Evolutionary conservation across 495 filamentous ascomycete genomes (phyloP).

Genomic region (Aspergillus mulundensis): DNA sequence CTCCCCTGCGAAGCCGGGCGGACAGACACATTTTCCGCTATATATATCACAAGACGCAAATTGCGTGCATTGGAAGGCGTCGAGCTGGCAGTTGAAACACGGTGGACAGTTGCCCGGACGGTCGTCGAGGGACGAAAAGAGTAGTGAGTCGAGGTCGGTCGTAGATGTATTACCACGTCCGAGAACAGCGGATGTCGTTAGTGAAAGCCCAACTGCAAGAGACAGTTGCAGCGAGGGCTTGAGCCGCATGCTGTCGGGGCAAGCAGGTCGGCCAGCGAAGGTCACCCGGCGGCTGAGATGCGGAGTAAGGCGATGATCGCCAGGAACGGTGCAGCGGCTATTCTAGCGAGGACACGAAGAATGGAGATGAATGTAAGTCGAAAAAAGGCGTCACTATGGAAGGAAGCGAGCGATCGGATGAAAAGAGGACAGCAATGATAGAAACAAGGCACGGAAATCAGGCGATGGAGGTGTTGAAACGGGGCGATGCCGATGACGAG

Average conservation of each 20-base stretch:
- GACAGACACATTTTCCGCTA: constrained; percentile 88
- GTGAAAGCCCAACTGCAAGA: constrained; percentile 23
- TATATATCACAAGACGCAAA: constrained; percentile 79
- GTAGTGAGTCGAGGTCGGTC: constrained; percentile 25
- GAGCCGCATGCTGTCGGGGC: constrained; percentile 29
- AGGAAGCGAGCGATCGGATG: background rate
- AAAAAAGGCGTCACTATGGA: background rate
- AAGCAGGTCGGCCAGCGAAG: constrained; percentile 5
- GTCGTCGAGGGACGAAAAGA: constrained; percentile 52
- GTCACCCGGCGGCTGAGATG: constrained; percentile 7
- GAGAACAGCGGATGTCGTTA: constrained; percentile 19
- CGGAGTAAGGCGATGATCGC: constrained; percentile 17
- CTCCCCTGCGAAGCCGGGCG: constrained; percentile 86
- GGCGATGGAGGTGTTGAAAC: constrained; percentile 13
- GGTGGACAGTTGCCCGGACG: constrained; percentile 58
- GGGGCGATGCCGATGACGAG: constrained; percentile 44
- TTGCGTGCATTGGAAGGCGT: constrained; percentile 84
- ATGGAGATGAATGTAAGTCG: background rate
- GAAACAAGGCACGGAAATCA: constrained; percentile 12
- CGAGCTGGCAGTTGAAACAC: constrained; percentile 96
- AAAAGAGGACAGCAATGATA: constrained; percentile 1
- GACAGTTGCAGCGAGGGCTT: constrained; percentile 23
- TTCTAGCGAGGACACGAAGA: background rate
- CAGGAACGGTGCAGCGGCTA: constrained; percentile 4
- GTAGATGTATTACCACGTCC: constrained; percentile 35